Percentiles rank a stretch among this genome's conserved stretches.
Evolutionary conservation across 371 early-diverging fungal species (phyloP).

Genomic region (Rhizopus arrhizus): DNA sequence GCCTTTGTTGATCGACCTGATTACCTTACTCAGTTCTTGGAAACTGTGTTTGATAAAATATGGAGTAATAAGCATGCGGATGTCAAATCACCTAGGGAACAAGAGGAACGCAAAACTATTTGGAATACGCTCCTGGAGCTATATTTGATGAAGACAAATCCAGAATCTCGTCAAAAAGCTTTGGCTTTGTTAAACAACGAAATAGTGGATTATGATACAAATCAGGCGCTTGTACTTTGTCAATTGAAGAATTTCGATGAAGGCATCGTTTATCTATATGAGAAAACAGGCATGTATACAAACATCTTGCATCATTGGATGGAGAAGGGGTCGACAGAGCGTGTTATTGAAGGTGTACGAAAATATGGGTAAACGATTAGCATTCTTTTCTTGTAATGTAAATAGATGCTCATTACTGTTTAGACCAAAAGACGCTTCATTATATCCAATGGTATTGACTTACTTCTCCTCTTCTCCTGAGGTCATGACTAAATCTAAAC

Average conservation of each 20-base stretch:
- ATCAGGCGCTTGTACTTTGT: conserved; percentile 90
- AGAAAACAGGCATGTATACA: conserved; percentile 78
- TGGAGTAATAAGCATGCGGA: neutral
- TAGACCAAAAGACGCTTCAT: conserved; percentile 70
- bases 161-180: conserved; percentile 38
- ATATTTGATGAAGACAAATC: conserved; percentile 65
- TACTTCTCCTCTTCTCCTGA: conserved; percentile 79
- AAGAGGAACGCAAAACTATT: conserved; percentile 68
- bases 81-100: conserved; percentile 27
- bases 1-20: conserved; percentile 76
- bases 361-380: conserved; percentile 72
- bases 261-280: conserved; percentile 85
- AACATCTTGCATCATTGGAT: conserved; percentile 84
- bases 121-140: conserved; percentile 92
- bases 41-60: conserved; percentile 59
- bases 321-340: conserved; percentile 72
- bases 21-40: conserved; percentile 74
- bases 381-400: neutral
- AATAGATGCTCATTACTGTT: neutral
- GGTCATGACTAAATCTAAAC: conserved; percentile 54
- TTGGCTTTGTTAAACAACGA: conserved; percentile 46
- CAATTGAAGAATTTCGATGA: conserved; percentile 79
- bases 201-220: conserved; percentile 76
- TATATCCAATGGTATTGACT: conserved; percentile 82
- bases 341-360: conserved; percentile 74